Percentiles rank a stretch among this genome's conserved stretches.
Conservation (phyloP, 208 protist species). For the Acanthamoeba triangularis region DNA sequence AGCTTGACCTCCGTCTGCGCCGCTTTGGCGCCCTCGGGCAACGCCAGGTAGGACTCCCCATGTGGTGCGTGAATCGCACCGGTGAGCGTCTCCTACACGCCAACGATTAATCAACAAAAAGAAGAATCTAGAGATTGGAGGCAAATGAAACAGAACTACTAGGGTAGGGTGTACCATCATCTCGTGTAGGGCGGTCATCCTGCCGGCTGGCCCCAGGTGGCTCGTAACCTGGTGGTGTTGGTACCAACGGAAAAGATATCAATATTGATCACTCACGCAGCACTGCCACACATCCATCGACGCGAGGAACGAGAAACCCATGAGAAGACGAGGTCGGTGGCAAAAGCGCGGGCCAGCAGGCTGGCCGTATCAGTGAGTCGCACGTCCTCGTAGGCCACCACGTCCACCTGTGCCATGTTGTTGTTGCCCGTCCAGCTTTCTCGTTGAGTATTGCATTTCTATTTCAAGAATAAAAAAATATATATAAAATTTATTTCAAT, state of each 20-base stretch:
- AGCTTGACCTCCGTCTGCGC: not conserved
- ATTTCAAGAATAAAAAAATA: too few relatives aligned
- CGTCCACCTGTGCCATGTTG: not conserved
- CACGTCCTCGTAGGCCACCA: not conserved
- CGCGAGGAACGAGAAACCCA: not conserved
- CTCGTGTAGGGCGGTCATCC: conserved; percentile 10
- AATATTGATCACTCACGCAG: too few relatives aligned
- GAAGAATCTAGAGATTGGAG: not conserved
- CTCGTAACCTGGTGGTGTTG: not conserved
- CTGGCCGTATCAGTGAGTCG: not conserved
- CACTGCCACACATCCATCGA: too few relatives aligned
- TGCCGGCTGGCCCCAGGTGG: not conserved
- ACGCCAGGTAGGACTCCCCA: not conserved
- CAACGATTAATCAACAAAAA: not conserved
- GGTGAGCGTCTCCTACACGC: not conserved
- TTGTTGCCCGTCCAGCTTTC: too few relatives aligned
- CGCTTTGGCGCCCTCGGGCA: not conserved
- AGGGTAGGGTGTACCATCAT: not conserved
- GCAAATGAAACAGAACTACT: not conserved
- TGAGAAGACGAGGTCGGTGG: conserved; percentile 6
- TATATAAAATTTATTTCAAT: too few relatives aligned
- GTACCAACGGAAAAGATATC: not conserved
- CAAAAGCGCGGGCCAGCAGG: not conserved
- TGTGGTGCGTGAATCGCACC: not conserved
- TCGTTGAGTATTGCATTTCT: too few relatives aligned